Percentiles rank a stretch among this genome's conserved stretches.
Evolutionary conservation across 768 basidiomycete genomes (phyloP).

Genomic region (Agaricus blazei): DNA sequence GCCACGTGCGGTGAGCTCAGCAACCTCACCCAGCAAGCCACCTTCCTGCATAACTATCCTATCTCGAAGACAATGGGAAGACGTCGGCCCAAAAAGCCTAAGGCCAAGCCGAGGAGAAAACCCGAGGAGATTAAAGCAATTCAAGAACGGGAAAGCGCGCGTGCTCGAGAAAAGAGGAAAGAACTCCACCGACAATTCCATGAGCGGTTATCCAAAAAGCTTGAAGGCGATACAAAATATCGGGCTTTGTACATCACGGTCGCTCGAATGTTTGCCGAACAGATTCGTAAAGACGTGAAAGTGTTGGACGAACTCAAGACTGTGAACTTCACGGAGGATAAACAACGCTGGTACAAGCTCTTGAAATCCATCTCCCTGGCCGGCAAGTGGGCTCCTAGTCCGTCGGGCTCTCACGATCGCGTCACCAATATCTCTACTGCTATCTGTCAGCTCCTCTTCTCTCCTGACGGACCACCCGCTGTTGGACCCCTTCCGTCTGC

Average conservation of each 20-base stretch:
- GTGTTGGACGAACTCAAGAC: slow-evolving; percentile 30
- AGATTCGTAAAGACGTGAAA: slow-evolving; percentile 42
- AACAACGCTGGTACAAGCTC: slow-evolving; percentile 17
- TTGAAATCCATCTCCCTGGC: slow-evolving; percentile 48
- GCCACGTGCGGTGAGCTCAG: slow-evolving; percentile 49
- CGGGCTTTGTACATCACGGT: slow-evolving; percentile 61
- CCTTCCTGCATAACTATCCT: slow-evolving; percentile 24
- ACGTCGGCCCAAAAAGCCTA: background rate
- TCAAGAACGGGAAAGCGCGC: slow-evolving; percentile 1
- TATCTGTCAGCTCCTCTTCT: slow-evolving; percentile 48
- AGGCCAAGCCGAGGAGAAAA: slow-evolving; percentile 9
- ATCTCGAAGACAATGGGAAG: background rate
- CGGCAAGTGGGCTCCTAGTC: slow-evolving; percentile 69
- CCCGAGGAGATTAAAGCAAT: slow-evolving; percentile 13
- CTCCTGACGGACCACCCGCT: slow-evolving; percentile 27
- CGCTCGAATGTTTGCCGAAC: slow-evolving; percentile 52
- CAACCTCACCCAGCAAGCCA: slow-evolving; percentile 14
- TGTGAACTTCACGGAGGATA: slow-evolving; percentile 26
- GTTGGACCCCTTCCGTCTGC: slow-evolving; percentile 13
- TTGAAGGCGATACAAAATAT: slow-evolving; percentile 40
- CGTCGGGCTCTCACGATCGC: slow-evolving; percentile 53
- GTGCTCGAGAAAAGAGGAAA: slow-evolving; percentile 20
- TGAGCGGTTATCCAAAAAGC: slow-evolving; percentile 33
- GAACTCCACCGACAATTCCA: slow-evolving; percentile 22
- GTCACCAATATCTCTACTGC: slow-evolving; percentile 63